Base-by-base conservation (phyloP, 1,139 yeast genomes). In the Pichia sp. region DNA sequence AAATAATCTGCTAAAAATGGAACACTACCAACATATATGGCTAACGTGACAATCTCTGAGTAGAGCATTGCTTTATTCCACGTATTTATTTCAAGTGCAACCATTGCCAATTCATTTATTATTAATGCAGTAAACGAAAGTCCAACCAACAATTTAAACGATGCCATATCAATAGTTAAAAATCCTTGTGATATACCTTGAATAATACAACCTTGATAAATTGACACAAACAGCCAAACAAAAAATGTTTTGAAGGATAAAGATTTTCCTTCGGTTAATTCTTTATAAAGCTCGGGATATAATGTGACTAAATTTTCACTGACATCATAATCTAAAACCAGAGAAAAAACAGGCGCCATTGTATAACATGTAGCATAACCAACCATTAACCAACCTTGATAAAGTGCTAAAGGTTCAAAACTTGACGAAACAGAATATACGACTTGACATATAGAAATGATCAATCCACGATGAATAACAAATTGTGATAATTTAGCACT, bases 311-410 rank as follows among this genome's bases (percentile, higher is more conserved):
- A 74, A 45, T 82, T 84, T 61, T 90, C 97, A 57, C 83, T 92
- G 43, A 94, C 89, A 63, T 94, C 99, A 49, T 82, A 80, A 62
- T 94, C 98, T 44, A 87, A 71, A 0, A 95, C 96, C 51, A 94
- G 68, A 0, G 97, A 87, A 59, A 94, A 94, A 2, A 94, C 98
- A 0, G 99, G 99, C 42, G 94, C 92, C 99, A 94, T 94, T 0
- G 99, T 94, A 63, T 92, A 94, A 41, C 87, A 73, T 0, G 98
- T 94, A 1, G 98, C 95, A 65, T 92, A 94, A 1, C 98, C 99
- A 37, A 94, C 98, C 97, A 94, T 90, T 43, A 94, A 71, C 83
- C 95, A 92, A 4, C 99, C 99, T 62, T 90, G 89, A 60, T 85
- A 87, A 47, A 94, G 71, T 0, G 97, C 98, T 48, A 92, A 70